Evolutionary conservation across 2,329 filamentous ascomycete species (phyloP).

Genomic region (Lecanicillium sp.): DNA sequence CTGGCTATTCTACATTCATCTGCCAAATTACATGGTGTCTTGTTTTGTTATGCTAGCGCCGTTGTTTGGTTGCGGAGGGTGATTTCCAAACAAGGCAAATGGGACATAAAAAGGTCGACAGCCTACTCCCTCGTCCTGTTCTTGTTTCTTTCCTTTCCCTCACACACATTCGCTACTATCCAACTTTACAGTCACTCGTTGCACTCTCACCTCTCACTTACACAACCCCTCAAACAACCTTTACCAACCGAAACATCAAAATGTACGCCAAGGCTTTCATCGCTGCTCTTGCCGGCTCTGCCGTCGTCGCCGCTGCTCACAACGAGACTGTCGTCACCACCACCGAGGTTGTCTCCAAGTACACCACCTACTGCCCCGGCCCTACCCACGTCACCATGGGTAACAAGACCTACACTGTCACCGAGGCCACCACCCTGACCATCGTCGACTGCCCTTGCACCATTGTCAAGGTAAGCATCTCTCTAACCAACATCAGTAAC

Average conservation of each 20-base stretch:
- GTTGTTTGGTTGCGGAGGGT: no score
- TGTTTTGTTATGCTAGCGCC: no score
- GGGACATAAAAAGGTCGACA: no score
- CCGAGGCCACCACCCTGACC: slow-evolving; percentile 45
- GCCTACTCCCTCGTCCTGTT: no score
- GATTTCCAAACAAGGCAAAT: no score
- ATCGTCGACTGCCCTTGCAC: slow-evolving; percentile 49
- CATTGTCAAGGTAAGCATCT: slow-evolving; percentile 23
- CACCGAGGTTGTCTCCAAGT: slow-evolving; percentile 26
- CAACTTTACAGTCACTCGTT: not conserved
- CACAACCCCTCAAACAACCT: slow-evolving; percentile 5
- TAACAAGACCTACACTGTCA: slow-evolving; percentile 45
- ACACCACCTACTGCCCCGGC: slow-evolving; percentile 35
- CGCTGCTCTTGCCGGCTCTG: slow-evolving; percentile 16
- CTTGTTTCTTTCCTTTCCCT: not conserved
- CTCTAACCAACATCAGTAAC: no score
- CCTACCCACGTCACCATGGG: slow-evolving; percentile 45
- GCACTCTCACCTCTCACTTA: not conserved
- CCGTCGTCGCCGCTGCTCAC: slow-evolving; percentile 9
- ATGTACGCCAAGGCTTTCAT: slow-evolving; percentile 23
- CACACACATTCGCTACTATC: not conserved
- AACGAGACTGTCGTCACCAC: slow-evolving; percentile 16
- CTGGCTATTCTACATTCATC: no score
- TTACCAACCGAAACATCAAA: slow-evolving; percentile 10
- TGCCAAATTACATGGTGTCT: no score